phyloP scores from a whole-genome alignment of 2,329 filamentous ascomycete species.

The Diaporthe sp. region DNA sequence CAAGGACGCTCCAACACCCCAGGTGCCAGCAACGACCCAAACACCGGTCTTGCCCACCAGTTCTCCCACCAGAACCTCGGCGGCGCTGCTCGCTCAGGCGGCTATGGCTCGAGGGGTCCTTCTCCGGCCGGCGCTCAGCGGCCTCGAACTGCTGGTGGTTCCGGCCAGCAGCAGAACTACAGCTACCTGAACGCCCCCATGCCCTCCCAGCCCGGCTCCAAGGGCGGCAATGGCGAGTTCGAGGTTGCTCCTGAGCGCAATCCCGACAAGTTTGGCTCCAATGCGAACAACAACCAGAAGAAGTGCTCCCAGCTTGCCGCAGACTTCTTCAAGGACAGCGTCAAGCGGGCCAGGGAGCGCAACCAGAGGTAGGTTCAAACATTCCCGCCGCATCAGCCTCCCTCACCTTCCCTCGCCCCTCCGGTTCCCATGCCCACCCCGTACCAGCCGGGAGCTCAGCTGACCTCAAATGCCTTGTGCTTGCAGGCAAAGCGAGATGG shows the following conservation, averaged over 20 bases:
- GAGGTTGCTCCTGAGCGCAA: constrained; percentile 86
- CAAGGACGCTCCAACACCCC: constrained; percentile 70
- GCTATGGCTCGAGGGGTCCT: constrained; percentile 76
- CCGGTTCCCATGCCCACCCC: not conserved
- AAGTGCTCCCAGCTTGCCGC: constrained; percentile 79
- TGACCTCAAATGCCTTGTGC: not conserved
- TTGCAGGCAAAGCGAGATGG: constrained; percentile 88
- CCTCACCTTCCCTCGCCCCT: not conserved
- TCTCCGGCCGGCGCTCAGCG: constrained; percentile 75
- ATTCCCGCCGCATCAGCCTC: not conserved
- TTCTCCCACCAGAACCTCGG: constrained; percentile 97
- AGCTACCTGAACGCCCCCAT: constrained; percentile 78
- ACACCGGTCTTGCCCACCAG: constrained; percentile 92
- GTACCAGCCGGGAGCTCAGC: not conserved
- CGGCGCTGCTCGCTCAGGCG: constrained; percentile 76
- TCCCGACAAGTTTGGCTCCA: constrained; percentile 80
- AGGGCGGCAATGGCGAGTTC: constrained; percentile 76
- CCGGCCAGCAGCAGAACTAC: constrained; percentile 73
- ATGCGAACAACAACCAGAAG: constrained; percentile 78
- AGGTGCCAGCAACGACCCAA: constrained; percentile 80
- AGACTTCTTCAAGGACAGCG: constrained; percentile 98
- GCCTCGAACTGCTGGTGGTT: constrained; percentile 85
- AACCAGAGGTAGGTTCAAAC: constrained; percentile 83
- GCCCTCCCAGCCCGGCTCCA: constrained; percentile 67
- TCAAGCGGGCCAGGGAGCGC: constrained; percentile 93